Evolutionary conservation across 768 basidiomycete genomes (phyloP), one percentile per base, ranked within the genome.

Genomic region (Gymnopilus junonius): DNA sequence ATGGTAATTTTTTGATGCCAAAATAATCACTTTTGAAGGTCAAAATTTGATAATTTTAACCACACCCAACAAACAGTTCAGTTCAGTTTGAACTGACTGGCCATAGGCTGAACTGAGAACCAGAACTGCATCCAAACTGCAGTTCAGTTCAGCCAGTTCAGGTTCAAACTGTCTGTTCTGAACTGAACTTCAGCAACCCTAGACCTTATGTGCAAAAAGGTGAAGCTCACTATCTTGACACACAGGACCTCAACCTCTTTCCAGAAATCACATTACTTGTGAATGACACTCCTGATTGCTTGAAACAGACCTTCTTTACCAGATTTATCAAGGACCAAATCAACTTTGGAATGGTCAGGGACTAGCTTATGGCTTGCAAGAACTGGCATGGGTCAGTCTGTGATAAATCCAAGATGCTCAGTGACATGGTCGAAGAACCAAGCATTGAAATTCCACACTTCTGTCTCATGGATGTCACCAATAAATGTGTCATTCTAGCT

Each of bases 221-320:
- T 8, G 42, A 42, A 21, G 58, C 51, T 27, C 21, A 29, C 0
- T 46, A 7, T 25, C 25, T 55, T 7, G n/a, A 4, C 20, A 4
- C 3, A 15, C 12, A 12, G 10, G 17, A 12, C 4, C 34, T 34
- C 51, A 64, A 59, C 39, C 34, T 55, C 6, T 59, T 55, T 14
- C 58, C 63, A 31, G 53, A 55, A 46, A 64, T 64, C 11, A 59
- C 58, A 3, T 34, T 64, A 11, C 63, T 64, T 27, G 58, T 51
- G 15, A 59, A 64, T 20, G 58, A 64, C 29, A 32, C 58, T 17
- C 63, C 58, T 45, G 43, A 31, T 6, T 2, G 31, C 4, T 35
- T 31, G 3, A 51, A 51, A 10, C 35, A 55, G 32, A 34, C 58
- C 2, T 45, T 27, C 20, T 55, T 59, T n/a, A 5, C 40, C 12